These are phyloP conservation scores for Moesziomyces sp. DNA, from an alignment of 1,284 basidiomycete species.

Conservation along the genomic window DNA sequence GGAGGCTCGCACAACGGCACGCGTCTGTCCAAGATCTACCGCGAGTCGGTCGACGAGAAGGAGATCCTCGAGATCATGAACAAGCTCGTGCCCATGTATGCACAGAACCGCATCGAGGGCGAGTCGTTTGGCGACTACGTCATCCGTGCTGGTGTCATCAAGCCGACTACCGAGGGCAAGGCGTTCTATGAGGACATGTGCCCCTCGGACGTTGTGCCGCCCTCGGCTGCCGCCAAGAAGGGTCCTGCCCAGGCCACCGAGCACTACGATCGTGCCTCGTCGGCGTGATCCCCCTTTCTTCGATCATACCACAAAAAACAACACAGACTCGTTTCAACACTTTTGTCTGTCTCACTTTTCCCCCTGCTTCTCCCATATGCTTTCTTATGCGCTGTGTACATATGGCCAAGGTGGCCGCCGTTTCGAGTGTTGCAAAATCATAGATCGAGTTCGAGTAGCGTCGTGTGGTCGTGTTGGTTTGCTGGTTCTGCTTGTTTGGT, in stretches of 20 bases:
- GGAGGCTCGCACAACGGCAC: constrained; percentile 95
- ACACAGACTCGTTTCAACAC: constrained; percentile 10
- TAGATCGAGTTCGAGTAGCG: constrained; percentile 1
- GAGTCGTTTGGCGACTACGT: constrained; percentile 97
- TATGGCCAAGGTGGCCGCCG: too few relatives aligned
- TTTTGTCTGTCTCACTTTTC: not conserved
- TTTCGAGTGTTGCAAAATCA: constrained; percentile 5
- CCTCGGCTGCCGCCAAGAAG: constrained; percentile 45
- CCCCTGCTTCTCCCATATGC: not conserved
- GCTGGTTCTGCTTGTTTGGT: too few relatives aligned
- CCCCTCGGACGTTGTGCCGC: constrained; percentile 37
- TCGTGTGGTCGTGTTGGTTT: too few relatives aligned
- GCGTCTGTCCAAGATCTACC: constrained; percentile 90
- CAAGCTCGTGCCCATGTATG: constrained; percentile 94
- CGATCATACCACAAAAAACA: not conserved
- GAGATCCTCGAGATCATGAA: constrained; percentile 90
- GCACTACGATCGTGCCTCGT: constrained; percentile 49
- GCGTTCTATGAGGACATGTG: constrained; percentile 62
- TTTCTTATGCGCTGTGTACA: not conserved
- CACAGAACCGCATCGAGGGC: constrained; percentile 85
- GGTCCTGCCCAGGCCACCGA: constrained; percentile 42
- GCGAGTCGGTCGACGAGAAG: constrained; percentile 88
- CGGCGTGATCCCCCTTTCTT: constrained; percentile 7
- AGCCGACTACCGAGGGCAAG: constrained; percentile 57
- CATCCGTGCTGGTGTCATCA: constrained; percentile 71